Evolutionary conservation across 225 moss, liverwort and hornwort species (phyloP).

Genomic region (Ulota crispa): DNA sequence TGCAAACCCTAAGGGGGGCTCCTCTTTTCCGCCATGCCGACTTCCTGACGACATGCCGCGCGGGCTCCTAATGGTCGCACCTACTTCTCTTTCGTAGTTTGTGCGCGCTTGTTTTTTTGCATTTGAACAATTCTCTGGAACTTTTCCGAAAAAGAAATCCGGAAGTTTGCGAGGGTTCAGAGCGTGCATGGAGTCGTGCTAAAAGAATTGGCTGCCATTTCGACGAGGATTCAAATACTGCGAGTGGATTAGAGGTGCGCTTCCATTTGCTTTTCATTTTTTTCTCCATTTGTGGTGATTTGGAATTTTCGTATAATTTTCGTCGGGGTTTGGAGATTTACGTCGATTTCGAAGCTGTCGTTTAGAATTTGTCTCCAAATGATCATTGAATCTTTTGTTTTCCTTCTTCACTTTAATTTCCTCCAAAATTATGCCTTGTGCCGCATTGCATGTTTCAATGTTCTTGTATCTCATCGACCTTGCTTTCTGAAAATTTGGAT

Average conservation of each 20-base stretch:
- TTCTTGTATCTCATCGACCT: not conserved
- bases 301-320: not conserved
- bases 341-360: slow-evolving; percentile 6
- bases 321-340: not conserved
- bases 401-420: not conserved
- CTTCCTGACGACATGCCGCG: not conserved
- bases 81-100: not conserved
- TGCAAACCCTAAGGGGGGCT: slow-evolving; percentile 24
- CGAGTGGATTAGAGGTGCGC: not conserved
- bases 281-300: not conserved
- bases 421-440: not conserved
- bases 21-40: not conserved
- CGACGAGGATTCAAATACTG: not conserved
- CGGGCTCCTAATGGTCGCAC: not conserved
- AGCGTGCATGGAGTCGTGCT: not conserved
- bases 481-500: not conserved
- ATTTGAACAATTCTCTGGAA: not conserved
- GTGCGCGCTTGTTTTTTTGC: not conserved
- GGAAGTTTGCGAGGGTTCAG: slow-evolving; percentile 12
- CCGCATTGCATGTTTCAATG: not conserved
- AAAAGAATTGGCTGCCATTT: not conserved
- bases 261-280: not conserved
- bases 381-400: not conserved
- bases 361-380: not conserved
- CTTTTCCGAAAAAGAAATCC: not conserved